These are phyloP conservation scores for Trametes villosa DNA, from an alignment of 768 basidiomycete genomes.

Conservation along the genomic window DNA sequence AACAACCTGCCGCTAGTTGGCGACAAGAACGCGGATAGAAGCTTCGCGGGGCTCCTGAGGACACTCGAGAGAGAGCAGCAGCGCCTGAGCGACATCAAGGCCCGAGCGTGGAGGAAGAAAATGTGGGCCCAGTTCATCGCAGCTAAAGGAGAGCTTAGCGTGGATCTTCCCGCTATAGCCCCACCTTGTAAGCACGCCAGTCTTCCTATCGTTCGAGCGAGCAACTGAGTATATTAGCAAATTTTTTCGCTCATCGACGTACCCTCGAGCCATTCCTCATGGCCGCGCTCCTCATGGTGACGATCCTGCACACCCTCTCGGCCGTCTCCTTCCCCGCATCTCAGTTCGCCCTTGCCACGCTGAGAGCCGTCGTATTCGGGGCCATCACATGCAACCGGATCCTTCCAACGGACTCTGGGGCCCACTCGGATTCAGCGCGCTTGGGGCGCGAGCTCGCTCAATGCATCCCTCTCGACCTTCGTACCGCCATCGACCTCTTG, in stretches of 20 bases:
- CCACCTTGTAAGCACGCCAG: background rate
- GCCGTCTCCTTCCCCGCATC: background rate
- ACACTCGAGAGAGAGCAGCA: background rate
- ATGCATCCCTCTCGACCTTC: conserved; percentile 9
- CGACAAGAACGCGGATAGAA: background rate
- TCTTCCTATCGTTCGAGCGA: background rate
- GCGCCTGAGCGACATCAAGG: background rate
- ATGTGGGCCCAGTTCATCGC: background rate
- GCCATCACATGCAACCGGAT: background rate
- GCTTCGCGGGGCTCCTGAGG: background rate
- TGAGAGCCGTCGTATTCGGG: background rate
- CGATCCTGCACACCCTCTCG: background rate
- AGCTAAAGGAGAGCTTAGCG: background rate
- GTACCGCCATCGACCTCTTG: background rate
- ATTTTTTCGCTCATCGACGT: background rate
- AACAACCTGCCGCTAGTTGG: background rate
- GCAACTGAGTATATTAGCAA: background rate
- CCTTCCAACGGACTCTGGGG: too few species aligned
- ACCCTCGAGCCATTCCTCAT: background rate
- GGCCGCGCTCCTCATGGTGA: background rate
- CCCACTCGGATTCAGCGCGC: too few species aligned
- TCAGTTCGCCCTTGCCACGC: background rate
- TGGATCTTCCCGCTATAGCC: background rate
- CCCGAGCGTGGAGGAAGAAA: background rate
- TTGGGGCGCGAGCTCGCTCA: background rate